Evolutionary conservation across 345 rosid species (phyloP).

Genomic region (Eucalyptus guilfoylei): DNA sequence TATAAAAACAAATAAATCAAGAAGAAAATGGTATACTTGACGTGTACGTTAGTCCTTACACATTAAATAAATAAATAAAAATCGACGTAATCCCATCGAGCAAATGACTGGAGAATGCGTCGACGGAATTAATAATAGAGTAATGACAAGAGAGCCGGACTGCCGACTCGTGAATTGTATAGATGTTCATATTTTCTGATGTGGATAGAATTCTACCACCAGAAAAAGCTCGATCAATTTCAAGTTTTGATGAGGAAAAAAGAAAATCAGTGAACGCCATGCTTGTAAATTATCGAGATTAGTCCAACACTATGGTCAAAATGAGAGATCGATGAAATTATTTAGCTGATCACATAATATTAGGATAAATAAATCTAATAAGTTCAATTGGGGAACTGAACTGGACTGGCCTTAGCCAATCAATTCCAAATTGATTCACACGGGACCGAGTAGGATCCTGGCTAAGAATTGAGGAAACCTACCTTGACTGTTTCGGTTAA

Average conservation of each 20-base stretch:
- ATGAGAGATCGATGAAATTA: neutral
- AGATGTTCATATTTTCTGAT: neutral
- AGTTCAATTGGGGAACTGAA: accelerated
- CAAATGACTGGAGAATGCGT: neutral
- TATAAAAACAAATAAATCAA: neutral
- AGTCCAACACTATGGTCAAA: neutral
- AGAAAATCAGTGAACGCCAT: neutral
- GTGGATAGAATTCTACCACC: neutral
- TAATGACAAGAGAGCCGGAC: neutral
- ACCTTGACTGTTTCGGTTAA: neutral
- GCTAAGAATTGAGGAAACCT: neutral
- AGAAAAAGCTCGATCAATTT: neutral
- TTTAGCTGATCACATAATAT: neutral
- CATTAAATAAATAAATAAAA: neutral
- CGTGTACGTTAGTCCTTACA: neutral
- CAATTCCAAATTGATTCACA: too few relatives aligned
- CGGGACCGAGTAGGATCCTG: neutral
- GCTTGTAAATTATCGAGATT: neutral
- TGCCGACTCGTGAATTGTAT: neutral
- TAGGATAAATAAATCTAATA: neutral
- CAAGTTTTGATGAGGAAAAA: neutral
- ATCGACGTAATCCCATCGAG: neutral
- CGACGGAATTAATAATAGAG: neutral
- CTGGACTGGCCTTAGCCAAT: neutral
- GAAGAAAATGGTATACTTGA: neutral